phyloP scores from a whole-genome alignment of 768 basidiomycete species.

The Hemileccinum impolitum region DNA sequence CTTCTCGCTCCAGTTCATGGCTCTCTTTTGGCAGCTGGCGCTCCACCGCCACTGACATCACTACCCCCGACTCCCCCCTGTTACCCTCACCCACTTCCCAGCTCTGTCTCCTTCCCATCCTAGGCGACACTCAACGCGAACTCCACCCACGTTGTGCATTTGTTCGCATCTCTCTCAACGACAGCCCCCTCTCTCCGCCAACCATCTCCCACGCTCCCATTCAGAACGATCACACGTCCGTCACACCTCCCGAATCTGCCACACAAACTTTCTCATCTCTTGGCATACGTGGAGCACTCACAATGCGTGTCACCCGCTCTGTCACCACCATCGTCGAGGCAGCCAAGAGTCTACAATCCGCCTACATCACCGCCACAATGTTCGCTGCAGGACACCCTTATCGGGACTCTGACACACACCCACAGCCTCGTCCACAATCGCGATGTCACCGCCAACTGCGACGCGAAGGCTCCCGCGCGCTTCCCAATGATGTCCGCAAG shows the following conservation, averaged over 20 bases:
- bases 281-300: constrained; percentile 12
- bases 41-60: constrained; percentile 35
- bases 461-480: constrained; percentile 44
- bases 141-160: constrained; percentile 35
- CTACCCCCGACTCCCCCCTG: constrained; percentile 32
- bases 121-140: constrained; percentile 30
- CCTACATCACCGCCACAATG: constrained; percentile 53
- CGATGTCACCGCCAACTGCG: constrained; percentile 15
- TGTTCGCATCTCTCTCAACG: constrained; percentile 34
- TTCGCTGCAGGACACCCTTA: constrained; percentile 39
- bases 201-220: constrained; percentile 4
- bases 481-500: constrained; percentile 39
- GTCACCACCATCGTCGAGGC: constrained; percentile 45
- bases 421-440: constrained; percentile 14
- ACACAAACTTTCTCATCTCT: not conserved
- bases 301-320: constrained; percentile 34
- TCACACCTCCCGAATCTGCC: constrained; percentile 1
- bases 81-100: constrained; percentile 28
- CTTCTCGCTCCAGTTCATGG: constrained; percentile 40
- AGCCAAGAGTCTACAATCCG: constrained; percentile 55
- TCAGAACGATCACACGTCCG: constrained; percentile 20
- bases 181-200: constrained; percentile 33
- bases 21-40: constrained; percentile 42
- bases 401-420: constrained; percentile 10
- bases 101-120: constrained; percentile 29